phyloP scores from a whole-genome alignment of 1,284 basidiomycete species.

The Melampsora larici-populina region DNA sequence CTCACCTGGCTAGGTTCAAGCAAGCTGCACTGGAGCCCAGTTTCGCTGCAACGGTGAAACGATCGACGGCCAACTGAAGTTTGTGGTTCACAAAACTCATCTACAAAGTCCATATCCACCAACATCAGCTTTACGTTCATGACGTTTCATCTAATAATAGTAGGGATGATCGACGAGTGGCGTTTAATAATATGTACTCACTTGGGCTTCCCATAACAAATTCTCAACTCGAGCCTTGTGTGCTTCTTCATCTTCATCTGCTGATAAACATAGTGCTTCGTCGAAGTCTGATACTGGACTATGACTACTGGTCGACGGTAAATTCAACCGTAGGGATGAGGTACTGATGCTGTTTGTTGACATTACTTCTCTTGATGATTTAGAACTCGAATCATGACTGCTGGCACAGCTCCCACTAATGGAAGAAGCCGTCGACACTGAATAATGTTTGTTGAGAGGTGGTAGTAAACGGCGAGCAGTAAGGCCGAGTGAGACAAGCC shows the following conservation, averaged over 20 bases:
- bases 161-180: neutral
- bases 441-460: neutral
- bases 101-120: neutral
- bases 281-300: neutral
- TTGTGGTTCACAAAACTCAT: neutral
- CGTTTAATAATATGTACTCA: neutral
- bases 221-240: neutral
- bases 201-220: constrained; percentile 1
- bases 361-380: neutral
- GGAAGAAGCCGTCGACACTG: neutral
- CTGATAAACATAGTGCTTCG: neutral
- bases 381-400: neutral
- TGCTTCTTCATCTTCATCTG: neutral
- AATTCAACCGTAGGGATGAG: neutral
- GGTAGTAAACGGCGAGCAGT: neutral
- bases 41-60: neutral
- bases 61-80: constrained; percentile 2
- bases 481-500: constrained; percentile 6
- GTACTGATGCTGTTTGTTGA: neutral
- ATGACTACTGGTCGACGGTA: neutral
- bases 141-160: neutral
- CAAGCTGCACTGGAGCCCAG: constrained; percentile 4
- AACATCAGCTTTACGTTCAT: neutral
- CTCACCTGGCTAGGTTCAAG: neutral
- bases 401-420: neutral